These are phyloP conservation scores for Pulveroboletus sp. DNA, from an alignment of 768 basidiomycete species.

Conservation along the genomic window DNA sequence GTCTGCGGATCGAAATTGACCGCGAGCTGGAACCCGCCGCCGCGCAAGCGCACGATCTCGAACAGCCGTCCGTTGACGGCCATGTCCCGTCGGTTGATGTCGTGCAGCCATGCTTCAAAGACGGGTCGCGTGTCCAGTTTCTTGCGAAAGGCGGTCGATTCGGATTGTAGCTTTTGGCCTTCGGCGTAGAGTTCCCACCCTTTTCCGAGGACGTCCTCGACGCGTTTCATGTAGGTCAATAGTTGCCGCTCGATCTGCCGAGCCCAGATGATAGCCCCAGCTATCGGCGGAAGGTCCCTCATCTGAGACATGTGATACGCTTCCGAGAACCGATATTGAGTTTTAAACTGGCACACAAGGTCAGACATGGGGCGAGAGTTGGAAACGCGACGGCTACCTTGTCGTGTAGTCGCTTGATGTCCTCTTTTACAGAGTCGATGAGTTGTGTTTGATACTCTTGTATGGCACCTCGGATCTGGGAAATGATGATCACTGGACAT, in stretches of 20 bases:
- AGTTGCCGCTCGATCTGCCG: slow-evolving; percentile 98
- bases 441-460: slow-evolving; percentile 99
- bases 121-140: slow-evolving; percentile 94
- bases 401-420: slow-evolving; percentile 91
- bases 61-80: slow-evolving; percentile 88
- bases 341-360: slow-evolving; percentile 67
- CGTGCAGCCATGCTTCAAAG: slow-evolving; percentile 94
- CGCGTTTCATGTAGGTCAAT: slow-evolving; percentile 95
- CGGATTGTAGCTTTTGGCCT: slow-evolving; percentile 93
- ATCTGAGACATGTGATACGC: slow-evolving; percentile 98
- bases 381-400: slow-evolving; percentile 47
- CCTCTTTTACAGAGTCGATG: slow-evolving; percentile 98
- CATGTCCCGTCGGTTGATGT: slow-evolving; percentile 92
- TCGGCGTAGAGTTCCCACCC: slow-evolving; percentile 99
- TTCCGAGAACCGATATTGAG: slow-evolving; percentile 91
- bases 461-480: slow-evolving; percentile 91
- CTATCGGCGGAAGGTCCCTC: slow-evolving; percentile 97
- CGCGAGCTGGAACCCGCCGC: slow-evolving; percentile 78
- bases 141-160: slow-evolving; percentile 86
- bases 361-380: not conserved
- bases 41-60: slow-evolving; percentile 76
- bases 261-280: slow-evolving; percentile 98
- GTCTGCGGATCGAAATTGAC: slow-evolving; percentile 99
- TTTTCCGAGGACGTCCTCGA: slow-evolving; percentile 96
- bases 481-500: not conserved